A percentile compares a stretch with the other conserved stretches of the same genome.
Evolutionary conservation across 306 rosid genomes (phyloP).

Genomic region (Cucumis sativus): DNA sequence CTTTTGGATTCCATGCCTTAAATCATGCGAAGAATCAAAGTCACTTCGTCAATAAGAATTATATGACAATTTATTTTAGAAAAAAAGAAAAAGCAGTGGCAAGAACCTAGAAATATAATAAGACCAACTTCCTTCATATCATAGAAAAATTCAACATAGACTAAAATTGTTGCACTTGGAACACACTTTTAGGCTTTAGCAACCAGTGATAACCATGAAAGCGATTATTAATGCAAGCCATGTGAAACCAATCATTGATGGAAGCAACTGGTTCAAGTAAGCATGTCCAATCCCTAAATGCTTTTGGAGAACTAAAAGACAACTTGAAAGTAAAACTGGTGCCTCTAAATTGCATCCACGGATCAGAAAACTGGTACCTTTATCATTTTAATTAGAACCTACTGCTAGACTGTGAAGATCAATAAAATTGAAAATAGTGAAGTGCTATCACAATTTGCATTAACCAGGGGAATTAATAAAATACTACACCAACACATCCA

Average conservation of each 20-base stretch:
- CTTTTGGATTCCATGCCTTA: slow-evolving; percentile 63
- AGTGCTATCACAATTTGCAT: neutral
- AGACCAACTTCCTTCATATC: neutral
- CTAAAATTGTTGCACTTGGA: neutral
- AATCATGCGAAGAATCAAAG: slow-evolving; percentile 14
- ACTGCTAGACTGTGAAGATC: neutral
- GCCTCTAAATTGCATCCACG: neutral
- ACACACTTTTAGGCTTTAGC: neutral
- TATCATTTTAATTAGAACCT: neutral
- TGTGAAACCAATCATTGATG: neutral
- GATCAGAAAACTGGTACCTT: neutral
- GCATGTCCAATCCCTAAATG: neutral
- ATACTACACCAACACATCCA: neutral
- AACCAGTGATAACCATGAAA: neutral
- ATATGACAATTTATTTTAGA: neutral
- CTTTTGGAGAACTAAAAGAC: neutral
- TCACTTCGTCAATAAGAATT: neutral
- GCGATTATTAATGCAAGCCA: neutral
- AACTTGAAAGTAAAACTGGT: neutral
- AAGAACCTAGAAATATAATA: neutral
- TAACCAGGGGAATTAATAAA: neutral
- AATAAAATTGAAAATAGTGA: neutral
- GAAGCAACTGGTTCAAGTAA: neutral
- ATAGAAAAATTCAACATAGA: neutral
- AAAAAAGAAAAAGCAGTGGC: neutral